Percentiles rank a stretch among this genome's conserved stretches.
Evolutionary conservation across 2,329 filamentous ascomycete species (phyloP).

Genomic region (Colletotrichum sp.): DNA sequence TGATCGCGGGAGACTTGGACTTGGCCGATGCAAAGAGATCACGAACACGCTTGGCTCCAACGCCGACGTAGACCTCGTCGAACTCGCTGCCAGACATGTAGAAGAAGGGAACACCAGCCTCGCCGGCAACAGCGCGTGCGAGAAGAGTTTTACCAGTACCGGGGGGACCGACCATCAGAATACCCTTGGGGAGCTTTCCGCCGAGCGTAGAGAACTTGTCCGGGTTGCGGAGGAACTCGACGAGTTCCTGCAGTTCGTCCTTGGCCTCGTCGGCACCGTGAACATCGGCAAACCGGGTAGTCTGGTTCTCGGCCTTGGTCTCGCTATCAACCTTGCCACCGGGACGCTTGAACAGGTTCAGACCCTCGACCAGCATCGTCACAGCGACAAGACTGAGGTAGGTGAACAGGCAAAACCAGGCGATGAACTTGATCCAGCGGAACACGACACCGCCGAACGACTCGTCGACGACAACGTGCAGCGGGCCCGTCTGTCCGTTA

Average conservation of each 20-base stretch:
- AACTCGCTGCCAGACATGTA: constrained; percentile 99
- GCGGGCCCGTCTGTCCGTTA: constrained; percentile 76
- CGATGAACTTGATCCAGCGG: constrained; percentile 87
- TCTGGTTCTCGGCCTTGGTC: constrained; percentile 92
- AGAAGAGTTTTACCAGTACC: constrained; percentile 98
- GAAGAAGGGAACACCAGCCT: constrained; percentile 98
- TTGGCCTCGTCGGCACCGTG: constrained; percentile 98
- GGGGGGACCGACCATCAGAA: constrained; percentile 91
- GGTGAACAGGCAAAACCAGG: constrained; percentile 76
- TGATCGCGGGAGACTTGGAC: constrained; percentile 85
- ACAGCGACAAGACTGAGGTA: constrained; percentile 83
- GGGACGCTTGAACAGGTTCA: constrained; percentile 80
- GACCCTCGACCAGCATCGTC: constrained; percentile 81
- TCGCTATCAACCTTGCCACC: constrained; percentile 77
- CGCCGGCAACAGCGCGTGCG: constrained; percentile 92
- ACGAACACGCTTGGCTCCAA: constrained; percentile 93
- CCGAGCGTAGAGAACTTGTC: constrained; percentile 93
- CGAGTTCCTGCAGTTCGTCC: constrained; percentile 94
- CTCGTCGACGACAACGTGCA: constrained; percentile 96
- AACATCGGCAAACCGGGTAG: constrained; percentile 87
- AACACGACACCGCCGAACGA: constrained; percentile 80
- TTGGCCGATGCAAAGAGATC: constrained; percentile 88
- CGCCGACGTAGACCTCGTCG: constrained; percentile 97
- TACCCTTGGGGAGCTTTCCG: constrained; percentile 95
- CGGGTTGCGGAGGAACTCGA: constrained; percentile 93